Evolutionary conservation across 2,329 filamentous ascomycete species (phyloP).

Genomic region (Beauveria brongniartii): DNA sequence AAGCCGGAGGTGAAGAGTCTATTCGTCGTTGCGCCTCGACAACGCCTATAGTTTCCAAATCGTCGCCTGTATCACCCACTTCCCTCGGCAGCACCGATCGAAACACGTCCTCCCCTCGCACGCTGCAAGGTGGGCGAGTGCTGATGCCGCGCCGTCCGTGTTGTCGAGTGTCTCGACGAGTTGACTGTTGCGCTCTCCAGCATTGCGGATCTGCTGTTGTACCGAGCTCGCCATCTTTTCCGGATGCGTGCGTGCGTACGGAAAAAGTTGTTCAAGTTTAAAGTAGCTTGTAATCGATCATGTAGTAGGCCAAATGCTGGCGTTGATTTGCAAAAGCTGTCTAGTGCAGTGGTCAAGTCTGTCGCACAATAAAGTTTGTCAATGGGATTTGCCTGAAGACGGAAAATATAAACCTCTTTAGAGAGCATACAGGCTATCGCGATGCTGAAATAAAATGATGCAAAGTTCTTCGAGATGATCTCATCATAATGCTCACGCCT

Average conservation of each 20-base stretch:
- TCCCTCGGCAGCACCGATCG: no score
- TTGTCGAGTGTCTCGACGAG: constrained; percentile 38
- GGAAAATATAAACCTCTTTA: background rate
- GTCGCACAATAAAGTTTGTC: background rate
- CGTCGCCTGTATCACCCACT: background rate
- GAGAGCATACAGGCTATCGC: background rate
- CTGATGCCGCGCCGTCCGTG: constrained; percentile 40
- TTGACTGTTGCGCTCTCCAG: constrained; percentile 31
- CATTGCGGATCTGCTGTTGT: constrained; percentile 29
- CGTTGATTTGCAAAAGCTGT: background rate
- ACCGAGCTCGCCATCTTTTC: constrained; percentile 21
- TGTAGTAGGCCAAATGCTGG: background rate
- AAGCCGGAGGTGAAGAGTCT: background rate
- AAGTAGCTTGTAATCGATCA: background rate
- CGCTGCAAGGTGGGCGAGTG: no score
- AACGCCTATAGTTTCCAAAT: no score
- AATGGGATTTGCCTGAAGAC: background rate
- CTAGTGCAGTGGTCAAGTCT: no score
- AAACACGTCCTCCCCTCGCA: no score
- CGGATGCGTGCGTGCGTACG: background rate
- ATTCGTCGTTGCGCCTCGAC: background rate
- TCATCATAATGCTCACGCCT: no score
- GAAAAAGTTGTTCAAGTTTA: no score
- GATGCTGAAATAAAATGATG: background rate
- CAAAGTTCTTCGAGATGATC: background rate